Evolutionary conservation across 495 filamentous ascomycete species (phyloP).

Genomic region (Platismatia glauca): DNA sequence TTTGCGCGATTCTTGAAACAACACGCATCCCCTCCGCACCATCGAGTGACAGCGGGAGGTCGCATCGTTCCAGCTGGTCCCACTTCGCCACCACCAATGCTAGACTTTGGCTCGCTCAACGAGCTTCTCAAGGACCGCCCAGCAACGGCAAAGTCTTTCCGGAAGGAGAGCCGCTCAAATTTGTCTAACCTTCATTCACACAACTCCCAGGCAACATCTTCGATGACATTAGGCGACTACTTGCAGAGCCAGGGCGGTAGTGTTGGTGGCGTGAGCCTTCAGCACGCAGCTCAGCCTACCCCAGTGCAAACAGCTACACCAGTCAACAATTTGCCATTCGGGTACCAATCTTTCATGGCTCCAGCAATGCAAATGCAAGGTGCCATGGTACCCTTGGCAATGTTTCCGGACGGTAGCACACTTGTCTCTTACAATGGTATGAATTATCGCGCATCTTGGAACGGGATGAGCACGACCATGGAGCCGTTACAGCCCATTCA

Average conservation of each 20-base stretch:
- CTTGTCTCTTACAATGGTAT: constrained; percentile 20
- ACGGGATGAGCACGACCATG: constrained; percentile 15
- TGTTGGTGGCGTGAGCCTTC: neutral
- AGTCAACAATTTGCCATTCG: neutral
- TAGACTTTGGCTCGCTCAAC: constrained; percentile 25
- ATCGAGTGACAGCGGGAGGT: constrained; percentile 58
- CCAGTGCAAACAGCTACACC: neutral
- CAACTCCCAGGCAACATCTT: neutral
- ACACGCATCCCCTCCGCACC: constrained; percentile 50
- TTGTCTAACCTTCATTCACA: neutral
- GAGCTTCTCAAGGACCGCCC: constrained; percentile 8
- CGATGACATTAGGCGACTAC: neutral
- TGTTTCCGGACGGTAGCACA: constrained; percentile 16
- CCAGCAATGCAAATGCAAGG: constrained; percentile 10
- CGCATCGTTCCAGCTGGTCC: constrained; percentile 47
- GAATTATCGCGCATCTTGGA: constrained; percentile 21
- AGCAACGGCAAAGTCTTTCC: neutral
- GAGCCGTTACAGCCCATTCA: constrained; percentile 14
- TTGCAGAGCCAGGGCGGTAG: neutral
- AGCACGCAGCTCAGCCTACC: neutral
- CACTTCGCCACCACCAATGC: constrained; percentile 28
- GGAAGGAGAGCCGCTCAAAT: neutral
- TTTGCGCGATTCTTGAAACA: constrained; percentile 48
- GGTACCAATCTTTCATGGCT: constrained; percentile 1
- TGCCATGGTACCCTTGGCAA: constrained; percentile 8